These are phyloP conservation scores for Alliaria petiolata DNA, from an alignment of 345 rosid species.

Conservation along the genomic window DNA sequence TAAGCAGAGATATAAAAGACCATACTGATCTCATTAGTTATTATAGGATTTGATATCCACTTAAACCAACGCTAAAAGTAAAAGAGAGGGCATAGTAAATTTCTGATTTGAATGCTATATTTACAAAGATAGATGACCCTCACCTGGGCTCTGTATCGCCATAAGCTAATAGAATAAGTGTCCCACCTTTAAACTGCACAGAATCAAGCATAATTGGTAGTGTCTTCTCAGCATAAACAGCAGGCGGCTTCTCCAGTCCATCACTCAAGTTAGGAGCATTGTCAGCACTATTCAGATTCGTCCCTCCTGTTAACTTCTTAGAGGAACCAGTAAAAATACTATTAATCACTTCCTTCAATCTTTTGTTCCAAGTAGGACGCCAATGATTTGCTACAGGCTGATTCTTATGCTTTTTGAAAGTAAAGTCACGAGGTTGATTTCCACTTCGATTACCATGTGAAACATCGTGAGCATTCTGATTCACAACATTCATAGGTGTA, in stretches of 20 bases:
- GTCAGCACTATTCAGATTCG: conserved; percentile 52
- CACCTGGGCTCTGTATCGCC: conserved; percentile 95
- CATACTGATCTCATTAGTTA: neutral
- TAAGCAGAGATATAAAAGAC: neutral
- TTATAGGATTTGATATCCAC: neutral
- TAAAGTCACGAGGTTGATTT: conserved; percentile 26
- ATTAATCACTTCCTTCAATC: conserved; percentile 32
- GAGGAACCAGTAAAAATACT: conserved; percentile 36
- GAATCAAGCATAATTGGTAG: conserved; percentile 88
- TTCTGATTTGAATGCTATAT: neutral
- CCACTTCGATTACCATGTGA: conserved; percentile 34
- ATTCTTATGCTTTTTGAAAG: conserved; percentile 37
- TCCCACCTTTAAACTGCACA: conserved; percentile 84
- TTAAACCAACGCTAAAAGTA: neutral
- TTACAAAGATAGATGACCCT: conserved; percentile 23
- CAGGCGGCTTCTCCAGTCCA: conserved; percentile 48
- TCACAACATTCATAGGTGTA: conserved; percentile 25
- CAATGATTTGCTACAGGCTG: conserved; percentile 35
- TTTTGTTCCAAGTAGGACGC: conserved; percentile 33
- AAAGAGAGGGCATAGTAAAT: neutral
- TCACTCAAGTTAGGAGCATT: conserved; percentile 58
- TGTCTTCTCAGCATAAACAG: conserved; percentile 55
- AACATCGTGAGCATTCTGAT: conserved; percentile 27
- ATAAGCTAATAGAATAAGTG: conserved; percentile 72
- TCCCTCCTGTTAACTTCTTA: conserved; percentile 43